Base-by-base conservation (phyloP, 805 yeast genomes). In the Candida patagonica region DNA sequence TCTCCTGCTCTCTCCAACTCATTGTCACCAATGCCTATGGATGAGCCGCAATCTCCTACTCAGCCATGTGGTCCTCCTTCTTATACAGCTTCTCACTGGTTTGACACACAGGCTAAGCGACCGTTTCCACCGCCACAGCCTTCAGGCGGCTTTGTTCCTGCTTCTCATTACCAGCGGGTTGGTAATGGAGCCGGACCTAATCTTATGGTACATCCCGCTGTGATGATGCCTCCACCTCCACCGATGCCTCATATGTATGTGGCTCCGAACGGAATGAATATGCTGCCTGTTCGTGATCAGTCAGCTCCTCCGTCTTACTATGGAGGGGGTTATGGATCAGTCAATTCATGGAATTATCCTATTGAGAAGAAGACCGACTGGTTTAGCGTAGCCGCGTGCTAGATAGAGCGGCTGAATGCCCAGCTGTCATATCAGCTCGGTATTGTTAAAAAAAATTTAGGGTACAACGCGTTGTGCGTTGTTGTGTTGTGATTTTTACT, bases 41-140 rank as follows among this genome's bases (percentile, higher is more conserved):
- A 21, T 38, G 37, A 35, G 13, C 17, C 31, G 8, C 16, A 17
- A 30, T 13, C 37, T 31, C 27, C 38, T 16, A 37, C 23, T 9
- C 15, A 19, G 10, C n/a, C n/a, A n/a, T n/a, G n/a, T n/a, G n/a
- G n/a, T n/a, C 25, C 32, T 12, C 19, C 26, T 30, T 38, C 48
- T 15, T 52, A 50, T 41, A 46, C 56, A 4, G 41, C 44, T 24
- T 56, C 56, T 12, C 46, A 48, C 24, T 52, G 56, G 56, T 52
- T 44, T 35, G 53, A 47, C 27, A 24, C 40, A 19, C 15, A 36
- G 32, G 26, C 40, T 26, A 25, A 26, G n/a, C 30, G 23, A n/a
- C 44, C 44, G 6, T 36, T 42, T 26, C n/a, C n/a, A n/a, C n/a
- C n/a, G n/a, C n/a, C n/a, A n/a, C n/a, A n/a, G n/a, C n/a, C n/a